Percentiles rank a stretch among this genome's conserved stretches.
These are phyloP conservation scores for Scleroderma citrinum DNA, from an alignment of 768 basidiomycete species.

Conservation along the genomic window DNA sequence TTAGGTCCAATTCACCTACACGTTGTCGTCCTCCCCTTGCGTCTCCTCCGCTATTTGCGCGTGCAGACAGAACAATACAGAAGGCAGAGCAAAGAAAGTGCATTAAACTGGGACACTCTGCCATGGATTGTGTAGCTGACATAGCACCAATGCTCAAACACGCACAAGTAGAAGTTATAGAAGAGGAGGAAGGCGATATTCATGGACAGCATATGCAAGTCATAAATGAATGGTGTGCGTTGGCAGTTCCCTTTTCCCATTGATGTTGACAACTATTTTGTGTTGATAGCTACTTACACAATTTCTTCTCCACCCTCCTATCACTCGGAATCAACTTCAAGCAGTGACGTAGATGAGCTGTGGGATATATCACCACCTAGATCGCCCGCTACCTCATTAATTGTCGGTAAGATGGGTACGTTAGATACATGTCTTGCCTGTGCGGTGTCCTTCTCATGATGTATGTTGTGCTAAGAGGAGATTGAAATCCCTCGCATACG, in stretches of 20 bases:
- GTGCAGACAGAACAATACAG: constrained; percentile 9
- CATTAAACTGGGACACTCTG: not conserved
- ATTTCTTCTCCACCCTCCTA: constrained; percentile 38
- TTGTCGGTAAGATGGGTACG: constrained; percentile 48
- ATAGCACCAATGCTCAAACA: constrained; percentile 20
- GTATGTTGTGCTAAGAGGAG: constrained; percentile 36
- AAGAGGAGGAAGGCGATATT: constrained; percentile 40
- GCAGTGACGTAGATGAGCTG: constrained; percentile 49
- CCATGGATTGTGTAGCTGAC: constrained; percentile 18
- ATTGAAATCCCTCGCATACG: constrained; percentile 48
- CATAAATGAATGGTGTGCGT: constrained; percentile 63
- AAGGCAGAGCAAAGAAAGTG: not conserved
- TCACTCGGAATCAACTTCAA: constrained; percentile 29
- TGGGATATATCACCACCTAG: constrained; percentile 44
- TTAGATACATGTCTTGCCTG: not conserved
- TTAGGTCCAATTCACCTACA: constrained; percentile 29
- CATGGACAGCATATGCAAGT: constrained; percentile 48
- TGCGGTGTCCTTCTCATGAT: not conserved
- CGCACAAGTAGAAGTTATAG: constrained; percentile 22
- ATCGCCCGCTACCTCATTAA: constrained; percentile 32
- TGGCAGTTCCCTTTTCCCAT: not conserved
- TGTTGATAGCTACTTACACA: constrained; percentile 26
- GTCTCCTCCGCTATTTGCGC: constrained; percentile 45
- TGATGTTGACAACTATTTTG: constrained; percentile 26
- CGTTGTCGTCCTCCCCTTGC: constrained; percentile 19